Evolutionary conservation across 306 rosid species (phyloP).

Genomic region (Glycine tomentella): DNA sequence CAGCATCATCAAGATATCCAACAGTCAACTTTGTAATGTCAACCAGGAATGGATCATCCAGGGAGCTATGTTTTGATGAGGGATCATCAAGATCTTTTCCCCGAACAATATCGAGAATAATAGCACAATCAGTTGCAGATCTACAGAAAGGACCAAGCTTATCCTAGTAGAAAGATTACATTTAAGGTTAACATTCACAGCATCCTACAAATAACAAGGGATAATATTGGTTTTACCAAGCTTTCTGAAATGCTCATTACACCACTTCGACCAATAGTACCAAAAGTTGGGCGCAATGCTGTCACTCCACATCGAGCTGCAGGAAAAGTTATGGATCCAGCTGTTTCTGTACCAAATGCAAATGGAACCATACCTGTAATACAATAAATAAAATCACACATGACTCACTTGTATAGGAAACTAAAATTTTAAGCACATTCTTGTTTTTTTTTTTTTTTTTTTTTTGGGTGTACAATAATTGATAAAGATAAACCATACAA

Average conservation of each 20-base stretch:
- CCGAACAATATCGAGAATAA: slow-evolving; percentile 67
- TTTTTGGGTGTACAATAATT: not conserved
- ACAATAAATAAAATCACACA: slow-evolving; percentile 25
- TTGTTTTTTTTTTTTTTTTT: not conserved
- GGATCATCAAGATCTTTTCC: slow-evolving; percentile 77
- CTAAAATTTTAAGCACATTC: no score
- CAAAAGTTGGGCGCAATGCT: slow-evolving; percentile 81
- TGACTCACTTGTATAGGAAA: not conserved
- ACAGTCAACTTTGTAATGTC: slow-evolving; percentile 71
- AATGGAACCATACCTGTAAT: slow-evolving; percentile 79
- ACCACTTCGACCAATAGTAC: slow-evolving; percentile 77
- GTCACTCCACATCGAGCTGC: slow-evolving; percentile 83
- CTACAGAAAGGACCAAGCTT: slow-evolving; percentile 89
- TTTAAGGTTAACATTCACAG: slow-evolving; percentile 33
- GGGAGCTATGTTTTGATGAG: slow-evolving; percentile 65
- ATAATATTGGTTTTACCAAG: slow-evolving; percentile 55
- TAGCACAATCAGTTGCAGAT: slow-evolving; percentile 72
- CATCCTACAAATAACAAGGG: slow-evolving; percentile 28
- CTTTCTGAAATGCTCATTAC: slow-evolving; percentile 91
- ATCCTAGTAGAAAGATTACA: slow-evolving; percentile 59
- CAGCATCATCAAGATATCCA: slow-evolving; percentile 80
- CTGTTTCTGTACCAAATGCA: slow-evolving; percentile 79
- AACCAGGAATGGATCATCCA: slow-evolving; percentile 70
- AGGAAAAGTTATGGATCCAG: slow-evolving; percentile 79
- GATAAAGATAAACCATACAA: slow-evolving; percentile 15